Base-by-base conservation (phyloP, 2,329 filamentous ascomycete species). In the Penicillium occitanis region DNA sequence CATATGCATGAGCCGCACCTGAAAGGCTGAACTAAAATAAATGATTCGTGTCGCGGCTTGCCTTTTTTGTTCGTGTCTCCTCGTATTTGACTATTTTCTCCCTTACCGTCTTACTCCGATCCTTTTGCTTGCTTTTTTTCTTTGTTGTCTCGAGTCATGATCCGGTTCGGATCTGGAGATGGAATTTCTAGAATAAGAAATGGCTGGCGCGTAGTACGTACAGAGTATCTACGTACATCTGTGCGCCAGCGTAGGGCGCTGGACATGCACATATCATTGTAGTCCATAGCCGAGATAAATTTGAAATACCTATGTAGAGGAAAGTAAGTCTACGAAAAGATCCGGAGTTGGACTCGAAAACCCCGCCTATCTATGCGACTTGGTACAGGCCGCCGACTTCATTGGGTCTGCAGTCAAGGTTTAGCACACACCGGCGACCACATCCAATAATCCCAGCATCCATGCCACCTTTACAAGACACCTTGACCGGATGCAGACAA, bases 1-100 rank as follows among this genome's bases (percentile, higher is more conserved):
- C 51, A 35, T 35, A 6, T 55, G 51, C 51, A 35, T 55, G 51
- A 55, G 51, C 51, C 51, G 28, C 51, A 55, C 51, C 51, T 35
- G 28, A 35, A 53, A 19, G 53, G 33, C 53, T 57, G 53, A 57
- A 57, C 33, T 17, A 13, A 57, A 14, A 37, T 14, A 37, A 55
- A 19, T 19, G 28, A 53, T 53, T 53, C 17, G 28, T 19, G 51
- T 50, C 13, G 25, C 7, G 13, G 50, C 33, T 37, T 37, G 10
- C 53, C 33, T 14, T 22, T 57, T 37, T 22, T 14, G 5, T 22
- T 53, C 33, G 14, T 5, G 33, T 22, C n/a, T 25, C 33, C 53
- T 57, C 53, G 51, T 55, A 55, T 55, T 48, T 35, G 33, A 35
- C 33, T 35, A 13, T 48, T 22, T 11, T 55, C 51, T 11, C 53